Evolutionary conservation across 148 eudicot genomes (phyloP).

Genomic region (Vaccinium vitisidaea): DNA sequence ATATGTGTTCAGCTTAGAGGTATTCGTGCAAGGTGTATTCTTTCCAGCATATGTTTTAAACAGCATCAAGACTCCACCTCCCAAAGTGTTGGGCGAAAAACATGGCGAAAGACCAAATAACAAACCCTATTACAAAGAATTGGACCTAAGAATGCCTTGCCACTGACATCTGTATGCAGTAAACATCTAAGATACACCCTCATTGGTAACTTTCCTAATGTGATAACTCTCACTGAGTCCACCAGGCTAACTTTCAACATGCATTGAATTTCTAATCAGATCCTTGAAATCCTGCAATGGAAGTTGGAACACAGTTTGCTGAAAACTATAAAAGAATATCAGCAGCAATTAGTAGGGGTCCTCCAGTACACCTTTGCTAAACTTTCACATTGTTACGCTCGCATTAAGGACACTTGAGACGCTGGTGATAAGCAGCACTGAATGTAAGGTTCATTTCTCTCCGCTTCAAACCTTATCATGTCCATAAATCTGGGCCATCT

Average conservation of each 20-base stretch:
- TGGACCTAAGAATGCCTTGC: neutral
- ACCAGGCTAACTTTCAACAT: conserved; percentile 1
- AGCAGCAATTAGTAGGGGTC: neutral
- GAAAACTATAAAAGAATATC: neutral
- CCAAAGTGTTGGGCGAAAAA: neutral
- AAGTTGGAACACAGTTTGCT: neutral
- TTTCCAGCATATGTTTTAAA: neutral
- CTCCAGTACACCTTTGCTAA: neutral
- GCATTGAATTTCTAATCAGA: neutral
- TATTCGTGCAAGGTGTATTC: neutral
- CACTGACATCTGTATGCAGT: neutral
- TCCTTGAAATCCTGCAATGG: neutral
- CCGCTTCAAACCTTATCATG: neutral
- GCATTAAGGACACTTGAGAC: neutral
- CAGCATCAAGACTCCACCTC: neutral
- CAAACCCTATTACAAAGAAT: neutral
- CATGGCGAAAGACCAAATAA: too few species aligned
- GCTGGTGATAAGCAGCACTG: neutral
- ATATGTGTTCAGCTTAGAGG: neutral
- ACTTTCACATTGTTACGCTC: neutral
- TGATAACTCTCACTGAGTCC: neutral
- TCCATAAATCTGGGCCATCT: neutral
- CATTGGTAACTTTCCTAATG: neutral
- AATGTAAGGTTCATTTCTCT: neutral
- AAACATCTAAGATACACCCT: neutral